Evolutionary conservation across 139 green algal genomes (phyloP).

Genomic region (Pycnococcus provasolii): DNA sequence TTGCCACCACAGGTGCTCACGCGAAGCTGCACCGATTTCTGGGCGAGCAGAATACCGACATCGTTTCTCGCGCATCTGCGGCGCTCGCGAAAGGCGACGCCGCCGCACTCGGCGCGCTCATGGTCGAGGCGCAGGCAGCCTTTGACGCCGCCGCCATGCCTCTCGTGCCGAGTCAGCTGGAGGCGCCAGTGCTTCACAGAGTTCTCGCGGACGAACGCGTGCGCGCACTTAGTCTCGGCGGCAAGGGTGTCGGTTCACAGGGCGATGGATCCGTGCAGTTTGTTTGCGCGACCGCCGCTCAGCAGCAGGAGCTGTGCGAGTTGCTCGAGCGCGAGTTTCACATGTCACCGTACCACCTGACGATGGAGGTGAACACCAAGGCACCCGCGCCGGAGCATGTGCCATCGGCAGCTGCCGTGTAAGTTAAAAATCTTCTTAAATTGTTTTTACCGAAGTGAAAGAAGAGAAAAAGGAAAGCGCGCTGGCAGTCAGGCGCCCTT

Average conservation of each 20-base stretch:
- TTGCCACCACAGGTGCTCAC: slow-evolving; percentile 12
- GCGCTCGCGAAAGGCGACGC: slow-evolving; percentile 38
- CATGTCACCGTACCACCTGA: neutral
- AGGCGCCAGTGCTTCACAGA: slow-evolving; percentile 44
- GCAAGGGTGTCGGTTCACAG: slow-evolving; percentile 60
- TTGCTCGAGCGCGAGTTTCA: neutral
- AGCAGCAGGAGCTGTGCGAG: slow-evolving; percentile 26
- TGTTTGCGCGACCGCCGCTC: slow-evolving; percentile 34
- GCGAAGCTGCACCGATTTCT: slow-evolving; percentile 40
- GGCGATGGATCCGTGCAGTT: slow-evolving; percentile 66
- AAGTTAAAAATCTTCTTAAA: too few species aligned
- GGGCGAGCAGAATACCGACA: slow-evolving; percentile 35
- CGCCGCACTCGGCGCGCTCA: slow-evolving; percentile 36
- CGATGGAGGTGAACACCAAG: neutral
- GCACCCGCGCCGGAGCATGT: too few species aligned
- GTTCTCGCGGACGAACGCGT: neutral
- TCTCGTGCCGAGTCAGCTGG: slow-evolving; percentile 51
- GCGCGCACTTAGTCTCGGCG: slow-evolving; percentile 21
- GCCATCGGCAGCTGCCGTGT: too few species aligned
- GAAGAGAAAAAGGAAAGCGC: too few species aligned
- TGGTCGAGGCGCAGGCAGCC: slow-evolving; percentile 43
- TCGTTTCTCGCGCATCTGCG: slow-evolving; percentile 30
- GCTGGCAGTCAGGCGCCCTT: too few species aligned
- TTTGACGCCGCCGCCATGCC: slow-evolving; percentile 45
- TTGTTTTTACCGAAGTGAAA: too few species aligned